Conservation (phyloP, 2,329 filamentous ascomycete genomes). For the Penicillium sp. region DNA sequence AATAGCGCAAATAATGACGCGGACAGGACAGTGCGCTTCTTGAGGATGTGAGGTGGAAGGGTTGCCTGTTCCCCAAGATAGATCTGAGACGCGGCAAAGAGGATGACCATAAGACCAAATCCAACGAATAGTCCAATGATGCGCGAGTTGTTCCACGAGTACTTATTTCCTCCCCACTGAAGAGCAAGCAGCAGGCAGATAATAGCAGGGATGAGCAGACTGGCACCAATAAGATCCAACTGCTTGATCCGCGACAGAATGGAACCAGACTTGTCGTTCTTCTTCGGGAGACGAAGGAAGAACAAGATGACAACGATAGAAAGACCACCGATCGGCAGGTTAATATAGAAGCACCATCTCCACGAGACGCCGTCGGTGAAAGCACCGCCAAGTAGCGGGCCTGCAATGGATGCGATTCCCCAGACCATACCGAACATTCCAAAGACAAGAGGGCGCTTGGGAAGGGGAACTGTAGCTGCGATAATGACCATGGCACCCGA, state of each 20-base stretch:
- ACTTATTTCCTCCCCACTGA: constrained; percentile 28
- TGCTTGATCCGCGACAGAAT: constrained; percentile 30
- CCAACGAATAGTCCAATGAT: constrained; percentile 26
- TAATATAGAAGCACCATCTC: constrained; percentile 46
- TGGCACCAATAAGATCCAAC: constrained; percentile 40
- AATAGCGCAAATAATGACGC: constrained; percentile 29
- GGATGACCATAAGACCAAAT: constrained; percentile 28
- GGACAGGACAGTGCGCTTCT: constrained; percentile 42
- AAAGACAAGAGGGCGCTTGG: constrained; percentile 48
- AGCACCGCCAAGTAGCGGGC: constrained; percentile 44
- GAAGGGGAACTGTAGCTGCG: constrained; percentile 48
- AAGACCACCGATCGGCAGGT: constrained; percentile 43
- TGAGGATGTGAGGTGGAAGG: constrained; percentile 52
- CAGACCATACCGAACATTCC: constrained; percentile 56
- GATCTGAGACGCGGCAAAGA: constrained; percentile 48
- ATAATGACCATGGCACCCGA: constrained; percentile 31
- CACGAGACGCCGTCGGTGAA: constrained; percentile 44
- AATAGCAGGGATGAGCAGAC: constrained; percentile 32
- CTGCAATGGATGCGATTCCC: constrained; percentile 51
- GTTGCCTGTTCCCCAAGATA: constrained; percentile 52
- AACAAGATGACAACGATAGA: constrained; percentile 49
- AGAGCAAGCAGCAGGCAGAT: constrained; percentile 27
- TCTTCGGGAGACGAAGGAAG: constrained; percentile 45
- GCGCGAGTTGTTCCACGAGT: constrained; percentile 23
- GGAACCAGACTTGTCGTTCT: constrained; percentile 7